Percentiles rank a stretch among this genome's conserved stretches.
Evolutionary conservation across 2,329 filamentous ascomycete species (phyloP).

Genomic region (Colletotrichum endophyticum): DNA sequence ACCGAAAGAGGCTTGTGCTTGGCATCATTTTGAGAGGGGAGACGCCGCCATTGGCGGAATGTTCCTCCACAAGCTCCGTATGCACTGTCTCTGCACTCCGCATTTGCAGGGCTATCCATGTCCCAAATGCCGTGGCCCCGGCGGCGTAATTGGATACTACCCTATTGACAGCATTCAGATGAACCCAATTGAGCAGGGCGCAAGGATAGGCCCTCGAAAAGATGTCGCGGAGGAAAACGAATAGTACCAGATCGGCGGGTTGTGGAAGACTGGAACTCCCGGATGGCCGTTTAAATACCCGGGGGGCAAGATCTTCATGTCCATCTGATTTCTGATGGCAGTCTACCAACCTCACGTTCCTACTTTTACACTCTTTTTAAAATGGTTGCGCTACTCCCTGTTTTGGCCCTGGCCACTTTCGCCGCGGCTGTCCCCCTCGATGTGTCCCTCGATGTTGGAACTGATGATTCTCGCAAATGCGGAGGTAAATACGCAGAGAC

Average conservation of each 20-base stretch:
- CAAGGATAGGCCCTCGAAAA: background rate
- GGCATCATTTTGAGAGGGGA: background rate
- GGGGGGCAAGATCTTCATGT: background rate
- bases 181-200: background rate
- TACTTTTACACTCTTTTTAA: background rate
- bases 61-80: background rate
- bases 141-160: background rate
- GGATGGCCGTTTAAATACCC: background rate
- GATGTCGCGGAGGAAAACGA: background rate
- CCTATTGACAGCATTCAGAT: background rate
- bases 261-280: background rate
- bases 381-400: slow-evolving; percentile 3
- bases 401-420: background rate
- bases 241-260: background rate
- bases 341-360: background rate
- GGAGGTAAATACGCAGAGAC: background rate
- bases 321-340: background rate
- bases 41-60: background rate
- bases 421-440: background rate
- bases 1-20: background rate
- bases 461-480: background rate
- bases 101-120: background rate
- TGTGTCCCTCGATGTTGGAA: background rate
- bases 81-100: background rate
- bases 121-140: background rate